These are phyloP conservation scores for Pisolithus albus DNA, from an alignment of 768 basidiomycete species.

Conservation along the genomic window DNA sequence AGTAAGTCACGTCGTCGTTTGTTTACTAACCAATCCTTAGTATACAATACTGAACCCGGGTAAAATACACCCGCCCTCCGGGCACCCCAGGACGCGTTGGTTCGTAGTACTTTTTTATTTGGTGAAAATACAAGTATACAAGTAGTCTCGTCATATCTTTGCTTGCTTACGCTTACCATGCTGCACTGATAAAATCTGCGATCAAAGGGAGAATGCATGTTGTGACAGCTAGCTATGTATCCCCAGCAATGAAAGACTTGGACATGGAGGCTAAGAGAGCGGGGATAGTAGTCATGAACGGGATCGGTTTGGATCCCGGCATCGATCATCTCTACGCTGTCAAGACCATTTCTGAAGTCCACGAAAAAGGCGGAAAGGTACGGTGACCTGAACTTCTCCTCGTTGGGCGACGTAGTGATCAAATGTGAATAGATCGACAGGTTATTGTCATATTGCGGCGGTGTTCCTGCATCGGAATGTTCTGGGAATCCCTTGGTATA, in stretches of 20 bases:
- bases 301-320: conserved; percentile 95
- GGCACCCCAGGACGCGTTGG: too few relatives aligned
- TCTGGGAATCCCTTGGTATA: conserved; percentile 93
- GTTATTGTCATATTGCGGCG: conserved; percentile 94
- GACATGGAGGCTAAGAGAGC: conserved; percentile 77
- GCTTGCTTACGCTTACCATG: conserved; percentile 92
- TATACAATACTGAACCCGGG: too few relatives aligned
- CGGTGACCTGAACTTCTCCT: conserved; percentile 3
- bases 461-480: conserved; percentile 87
- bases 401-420: not conserved
- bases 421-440: conserved; percentile 57
- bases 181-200: conserved; percentile 81
- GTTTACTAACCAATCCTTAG: too few relatives aligned
- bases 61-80: too few relatives aligned
- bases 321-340: conserved; percentile 91
- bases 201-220: conserved; percentile 82
- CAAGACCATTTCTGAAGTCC: conserved; percentile 91
- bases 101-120: too few relatives aligned
- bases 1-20: too few relatives aligned
- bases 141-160: conserved; percentile 92
- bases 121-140: too few relatives aligned
- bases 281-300: conserved; percentile 93
- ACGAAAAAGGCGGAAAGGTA: conserved; percentile 91
- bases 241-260: conserved; percentile 82
- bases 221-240: conserved; percentile 94